Base-by-base conservation (phyloP, 306 rosid genomes). In the Amphicarpaea edgeworthii region DNA sequence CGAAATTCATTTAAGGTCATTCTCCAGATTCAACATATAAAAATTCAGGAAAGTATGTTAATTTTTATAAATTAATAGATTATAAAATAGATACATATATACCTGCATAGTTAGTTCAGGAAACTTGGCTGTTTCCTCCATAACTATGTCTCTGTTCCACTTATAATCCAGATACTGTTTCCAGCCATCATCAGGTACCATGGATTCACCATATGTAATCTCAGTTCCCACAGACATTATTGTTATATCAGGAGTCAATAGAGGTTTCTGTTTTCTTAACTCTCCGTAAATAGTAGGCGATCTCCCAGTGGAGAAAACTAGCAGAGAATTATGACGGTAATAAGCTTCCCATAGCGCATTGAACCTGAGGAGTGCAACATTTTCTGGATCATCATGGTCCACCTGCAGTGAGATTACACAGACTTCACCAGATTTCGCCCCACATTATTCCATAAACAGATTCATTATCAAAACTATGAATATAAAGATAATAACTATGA, bases 281-380 rank as follows among this genome's bases (percentile, higher is more conserved):
- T 79, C 79, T 28, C 58, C 3, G 82, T 86, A 90, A 47, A 82
- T 81, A 8, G 89, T 41, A 46, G 88, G 93, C 7, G 98, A 91
- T 70, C 98, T 89, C 75, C 97, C 97, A 10, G 98, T 93, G 61
- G 98, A 93, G 82, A 84, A 93, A 72, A 93, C 97, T 20, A 93
- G 91, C 51, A 93, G 85, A 80, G 96, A 91, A 82, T 89, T 78
- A 42, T 80, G 96, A 66, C 96, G 92, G 73, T 89, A 90, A 81
- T 84, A 68, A 75, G 90, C 81, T 87, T 93, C 98, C 98, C 97
- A 93, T 15, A 93, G 85, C 0, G 96, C 90, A 82, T 86, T 89
- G 70, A 93, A 91, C 80, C 89, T 79, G 10, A 91, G 90, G 73
- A 93, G 90, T 15, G 92, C 83, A 2, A 69, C 50, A 73, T 89